These are phyloP conservation scores for Tetrapyrgos nigripes DNA, from an alignment of 1,284 basidiomycete genomes.

Conservation along the genomic window DNA sequence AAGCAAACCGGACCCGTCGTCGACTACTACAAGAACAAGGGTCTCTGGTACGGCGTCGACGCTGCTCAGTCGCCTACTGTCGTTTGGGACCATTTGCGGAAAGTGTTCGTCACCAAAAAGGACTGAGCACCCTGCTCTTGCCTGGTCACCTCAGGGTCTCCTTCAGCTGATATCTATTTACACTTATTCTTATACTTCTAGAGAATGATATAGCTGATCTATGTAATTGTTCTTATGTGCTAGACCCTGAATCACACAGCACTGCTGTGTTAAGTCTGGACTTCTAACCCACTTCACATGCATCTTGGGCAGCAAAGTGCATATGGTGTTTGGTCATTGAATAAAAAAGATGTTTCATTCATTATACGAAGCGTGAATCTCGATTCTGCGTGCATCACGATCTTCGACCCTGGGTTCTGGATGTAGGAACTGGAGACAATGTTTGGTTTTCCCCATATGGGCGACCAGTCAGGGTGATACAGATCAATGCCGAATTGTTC, in stretches of 20 bases:
- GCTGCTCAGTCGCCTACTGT: conserved; percentile 91
- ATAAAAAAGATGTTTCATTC: too few species aligned
- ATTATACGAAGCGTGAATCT: too few species aligned
- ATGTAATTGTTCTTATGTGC: neutral
- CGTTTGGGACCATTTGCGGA: conserved; percentile 87
- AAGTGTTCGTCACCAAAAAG: conserved; percentile 26
- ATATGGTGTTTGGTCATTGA: too few species aligned
- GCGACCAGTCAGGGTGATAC: neutral
- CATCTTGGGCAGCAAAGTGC: too few species aligned
- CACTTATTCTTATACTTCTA: neutral
- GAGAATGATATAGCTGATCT: neutral
- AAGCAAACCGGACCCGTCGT: conserved; percentile 94
- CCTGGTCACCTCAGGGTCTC: neutral
- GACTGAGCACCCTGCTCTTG: neutral
- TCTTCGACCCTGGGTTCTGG: too few species aligned
- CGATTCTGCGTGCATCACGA: too few species aligned
- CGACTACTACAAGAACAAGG: conserved; percentile 95
- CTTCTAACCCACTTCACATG: too few species aligned
- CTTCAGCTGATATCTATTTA: neutral
- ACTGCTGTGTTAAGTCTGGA: too few species aligned
- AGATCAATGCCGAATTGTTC: neutral
- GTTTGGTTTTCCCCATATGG: neutral
- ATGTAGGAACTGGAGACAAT: too few species aligned
- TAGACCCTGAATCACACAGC: too few species aligned
- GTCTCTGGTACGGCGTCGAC: conserved; percentile 90